These are phyloP conservation scores for Candida maris DNA, from an alignment of 805 yeast species.

Conservation along the genomic window DNA sequence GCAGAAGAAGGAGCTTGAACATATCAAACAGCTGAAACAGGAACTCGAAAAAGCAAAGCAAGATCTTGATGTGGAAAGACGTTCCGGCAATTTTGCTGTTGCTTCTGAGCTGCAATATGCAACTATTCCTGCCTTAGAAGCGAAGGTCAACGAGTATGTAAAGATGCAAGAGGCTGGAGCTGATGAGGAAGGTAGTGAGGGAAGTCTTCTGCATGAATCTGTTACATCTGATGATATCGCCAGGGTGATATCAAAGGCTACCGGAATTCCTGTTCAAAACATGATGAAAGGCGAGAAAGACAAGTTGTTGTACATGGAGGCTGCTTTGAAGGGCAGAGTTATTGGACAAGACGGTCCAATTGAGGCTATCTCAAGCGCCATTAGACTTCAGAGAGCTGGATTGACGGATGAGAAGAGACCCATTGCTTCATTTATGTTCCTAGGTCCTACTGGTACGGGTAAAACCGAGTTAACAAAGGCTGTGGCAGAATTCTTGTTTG, in stretches of 20 bases:
- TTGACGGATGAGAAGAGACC: constrained; percentile 92
- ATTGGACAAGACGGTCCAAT: constrained; percentile 97
- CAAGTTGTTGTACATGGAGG: constrained; percentile 83
- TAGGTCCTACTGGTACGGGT: constrained; percentile 99
- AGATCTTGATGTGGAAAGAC: constrained; percentile 77
- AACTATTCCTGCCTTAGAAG: constrained; percentile 75
- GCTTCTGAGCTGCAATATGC: constrained; percentile 91
- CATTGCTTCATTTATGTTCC: constrained; percentile 91
- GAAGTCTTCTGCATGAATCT: constrained; percentile 71
- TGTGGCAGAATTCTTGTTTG: constrained; percentile 86
- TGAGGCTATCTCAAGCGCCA: constrained; percentile 86
- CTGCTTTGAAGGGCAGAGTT: constrained; percentile 68
- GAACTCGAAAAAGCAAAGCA: constrained; percentile 80
- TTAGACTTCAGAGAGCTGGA: constrained; percentile 94
- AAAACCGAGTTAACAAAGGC: constrained; percentile 94
- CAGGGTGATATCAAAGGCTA: constrained; percentile 85
- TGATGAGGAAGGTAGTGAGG: constrained; percentile 31
- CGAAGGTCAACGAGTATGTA: constrained; percentile 48
- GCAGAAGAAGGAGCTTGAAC: constrained; percentile 73
- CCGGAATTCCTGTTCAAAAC: constrained; percentile 91
- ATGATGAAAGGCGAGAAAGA: constrained; percentile 94
- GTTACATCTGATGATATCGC: constrained; percentile 95
- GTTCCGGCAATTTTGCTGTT: constrained; percentile 79
- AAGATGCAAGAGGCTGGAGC: constrained; percentile 25
- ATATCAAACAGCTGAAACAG: constrained; percentile 73